Evolutionary conservation across 75 land plant genomes (phyloP), one percentile per base, ranked within the genome.

Genomic region (Pseudotsuga menziesii): DNA sequence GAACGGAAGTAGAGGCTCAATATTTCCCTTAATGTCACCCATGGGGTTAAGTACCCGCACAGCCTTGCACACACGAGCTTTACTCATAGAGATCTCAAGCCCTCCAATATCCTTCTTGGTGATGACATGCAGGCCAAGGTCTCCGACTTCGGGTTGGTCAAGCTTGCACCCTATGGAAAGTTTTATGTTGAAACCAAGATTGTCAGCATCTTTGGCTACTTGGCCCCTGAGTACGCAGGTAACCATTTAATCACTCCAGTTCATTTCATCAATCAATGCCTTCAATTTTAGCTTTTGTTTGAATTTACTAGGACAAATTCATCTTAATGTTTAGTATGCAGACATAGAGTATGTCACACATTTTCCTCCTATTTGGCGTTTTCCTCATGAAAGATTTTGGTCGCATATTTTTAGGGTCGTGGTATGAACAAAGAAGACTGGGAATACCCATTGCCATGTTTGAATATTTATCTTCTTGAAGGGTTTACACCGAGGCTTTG

Each of bases 191-290:
- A 87, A 81, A 91, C 96, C 2, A 83, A 85, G 72, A 60, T 93
- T 63, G 96, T 93, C 27, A 93, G 96, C 58, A 93, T 93, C 9
- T 93, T 91, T 75, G 96, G 96, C 1, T 93, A 93, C 64, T 75
- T 93, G 20, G 93, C 96, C 3, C 96, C 96, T 39, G 96, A 93
- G 56, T 93, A 93, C 79, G 95, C 93, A 81, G 95, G 95, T 92
- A 82, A 81, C 3, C 36, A 35, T 35, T 2, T 2, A 35, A 35
- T 35, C 36, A 35, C 12, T 19, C 58, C n/a, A n/a, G 57, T 26
- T 76, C 69, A 19, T 22, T 76, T 5, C 67, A 27, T 76, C 60
- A 35, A 35, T 35, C 36, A 35, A 35, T 35, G 36, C 36, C 36
- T 35, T 35, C 36, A 35, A n/a, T 35, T 35, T 35, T 35, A 35